These are phyloP conservation scores for Phytophthora syringae DNA, from an alignment of 352 stramenopile genomes.

Conservation along the genomic window DNA sequence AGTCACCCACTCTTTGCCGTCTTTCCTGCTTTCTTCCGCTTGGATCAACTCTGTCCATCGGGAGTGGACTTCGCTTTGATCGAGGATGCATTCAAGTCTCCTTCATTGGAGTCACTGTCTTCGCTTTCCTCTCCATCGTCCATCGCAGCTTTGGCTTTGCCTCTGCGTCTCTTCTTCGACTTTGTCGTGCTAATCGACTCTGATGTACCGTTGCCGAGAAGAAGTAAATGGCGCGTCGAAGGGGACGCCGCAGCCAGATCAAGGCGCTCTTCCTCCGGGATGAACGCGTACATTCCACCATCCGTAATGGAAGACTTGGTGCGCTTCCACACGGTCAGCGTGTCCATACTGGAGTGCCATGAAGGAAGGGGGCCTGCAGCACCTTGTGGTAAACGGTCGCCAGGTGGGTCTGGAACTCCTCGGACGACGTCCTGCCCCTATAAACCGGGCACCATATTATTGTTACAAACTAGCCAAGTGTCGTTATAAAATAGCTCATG, in stretches of 20 bases:
- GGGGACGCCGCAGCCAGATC: slow-evolving; percentile 66
- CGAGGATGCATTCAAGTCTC: neutral
- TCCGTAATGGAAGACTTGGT: slow-evolving; percentile 91
- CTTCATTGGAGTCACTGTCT: slow-evolving; percentile 13
- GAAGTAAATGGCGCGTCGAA: slow-evolving; percentile 75
- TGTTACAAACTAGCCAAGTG: neutral
- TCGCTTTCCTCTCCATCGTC: slow-evolving; percentile 9
- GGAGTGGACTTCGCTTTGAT: neutral
- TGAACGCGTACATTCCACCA: slow-evolving; percentile 77
- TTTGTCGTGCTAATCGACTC: slow-evolving; percentile 8
- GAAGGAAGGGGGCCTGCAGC: slow-evolving; percentile 88
- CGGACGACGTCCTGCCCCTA: slow-evolving; percentile 91
- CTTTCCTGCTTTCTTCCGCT: slow-evolving; percentile 10
- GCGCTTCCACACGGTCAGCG: slow-evolving; percentile 95
- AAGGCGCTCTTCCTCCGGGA: slow-evolving; percentile 76
- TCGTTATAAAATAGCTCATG: neutral
- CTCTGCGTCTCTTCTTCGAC: slow-evolving; percentile 30
- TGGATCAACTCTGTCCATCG: neutral
- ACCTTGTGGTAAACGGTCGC: slow-evolving; percentile 94
- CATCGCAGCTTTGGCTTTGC: slow-evolving; percentile 8
- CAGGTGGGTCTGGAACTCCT: slow-evolving; percentile 93
- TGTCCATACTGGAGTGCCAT: slow-evolving; percentile 94
- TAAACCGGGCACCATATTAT: neutral
- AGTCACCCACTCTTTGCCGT: slow-evolving; percentile 6
- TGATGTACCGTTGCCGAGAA: slow-evolving; percentile 14